Percentiles rank a stretch among this genome's conserved stretches.
Evolutionary conservation across 1,284 basidiomycete genomes (phyloP).

Genomic region (Ceratobasidium sp.): DNA sequence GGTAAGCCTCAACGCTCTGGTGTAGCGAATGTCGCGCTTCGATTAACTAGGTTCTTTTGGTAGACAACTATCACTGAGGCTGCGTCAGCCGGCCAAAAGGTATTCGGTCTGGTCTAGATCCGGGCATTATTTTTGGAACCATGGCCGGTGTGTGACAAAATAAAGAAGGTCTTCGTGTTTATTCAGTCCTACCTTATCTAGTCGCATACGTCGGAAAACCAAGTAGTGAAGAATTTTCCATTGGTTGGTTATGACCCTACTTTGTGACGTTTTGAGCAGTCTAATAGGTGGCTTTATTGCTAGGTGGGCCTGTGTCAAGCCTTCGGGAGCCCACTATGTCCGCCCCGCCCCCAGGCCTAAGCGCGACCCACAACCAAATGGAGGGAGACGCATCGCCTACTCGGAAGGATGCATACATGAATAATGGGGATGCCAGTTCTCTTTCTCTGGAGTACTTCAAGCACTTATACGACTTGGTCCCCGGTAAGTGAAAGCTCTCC

Average conservation of each 20-base stretch:
- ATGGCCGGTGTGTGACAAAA: background rate
- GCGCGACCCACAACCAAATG: constrained; percentile 16
- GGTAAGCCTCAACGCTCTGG: background rate
- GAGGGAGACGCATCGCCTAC: constrained; percentile 30
- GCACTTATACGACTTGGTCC: constrained; percentile 17
- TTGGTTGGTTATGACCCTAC: background rate
- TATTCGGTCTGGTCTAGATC: constrained; percentile 11
- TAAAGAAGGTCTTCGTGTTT: too few species aligned
- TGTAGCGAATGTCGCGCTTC: background rate
- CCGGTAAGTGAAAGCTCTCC: background rate
- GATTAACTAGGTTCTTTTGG: background rate
- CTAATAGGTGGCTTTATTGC: background rate
- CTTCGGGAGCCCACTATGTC: background rate
- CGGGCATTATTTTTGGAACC: background rate
- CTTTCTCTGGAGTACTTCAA: constrained; percentile 5
- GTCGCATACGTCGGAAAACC: constrained; percentile 4
- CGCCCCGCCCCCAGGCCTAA: constrained; percentile 16
- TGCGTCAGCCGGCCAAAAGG: background rate
- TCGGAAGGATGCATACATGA: constrained; percentile 17
- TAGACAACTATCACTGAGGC: background rate
- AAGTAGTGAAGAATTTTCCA: background rate
- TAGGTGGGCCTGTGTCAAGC: constrained; percentile 3
- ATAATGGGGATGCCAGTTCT: constrained; percentile 10
- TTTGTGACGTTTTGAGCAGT: background rate
- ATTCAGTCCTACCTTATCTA: background rate